Percentiles rank a stretch among this genome's conserved stretches.
Conservation (phyloP, 257 asterid species). For the Solanum paucissectum region DNA sequence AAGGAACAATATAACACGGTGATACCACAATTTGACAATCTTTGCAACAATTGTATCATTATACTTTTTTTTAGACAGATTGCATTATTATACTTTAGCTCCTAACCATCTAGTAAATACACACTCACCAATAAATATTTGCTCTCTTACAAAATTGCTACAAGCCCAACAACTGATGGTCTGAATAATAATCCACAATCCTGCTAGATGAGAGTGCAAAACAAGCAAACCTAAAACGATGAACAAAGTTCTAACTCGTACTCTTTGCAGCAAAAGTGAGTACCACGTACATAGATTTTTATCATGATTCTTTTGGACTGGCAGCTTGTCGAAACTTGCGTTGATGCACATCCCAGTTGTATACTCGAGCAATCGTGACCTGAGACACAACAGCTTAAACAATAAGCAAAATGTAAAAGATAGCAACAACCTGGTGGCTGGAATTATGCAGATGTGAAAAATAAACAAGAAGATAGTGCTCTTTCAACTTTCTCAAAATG, state of each 20-base stretch:
- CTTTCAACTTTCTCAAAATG: background rate
- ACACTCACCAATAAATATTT: background rate
- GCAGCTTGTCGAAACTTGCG: slow-evolving; percentile 57
- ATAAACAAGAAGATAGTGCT: background rate
- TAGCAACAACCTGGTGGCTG: background rate
- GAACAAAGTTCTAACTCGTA: slow-evolving; percentile 3
- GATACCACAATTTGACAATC: background rate
- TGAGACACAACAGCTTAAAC: slow-evolving; percentile 16
- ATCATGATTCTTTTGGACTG: slow-evolving; percentile 27
- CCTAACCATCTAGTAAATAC: background rate
- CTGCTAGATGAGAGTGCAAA: background rate
- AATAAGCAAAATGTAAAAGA: background rate
- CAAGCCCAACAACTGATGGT: background rate
- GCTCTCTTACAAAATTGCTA: background rate
- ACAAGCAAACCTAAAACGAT: background rate
- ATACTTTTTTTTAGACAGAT: background rate
- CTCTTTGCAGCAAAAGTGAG: slow-evolving; percentile 1
- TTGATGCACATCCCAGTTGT: slow-evolving; percentile 93
- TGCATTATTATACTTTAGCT: background rate
- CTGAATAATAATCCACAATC: background rate
- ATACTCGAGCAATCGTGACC: slow-evolving; percentile 88
- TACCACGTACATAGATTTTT: background rate
- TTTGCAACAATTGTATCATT: background rate
- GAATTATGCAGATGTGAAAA: background rate
- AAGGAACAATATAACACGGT: background rate